phyloP scores from a whole-genome alignment of 805 yeast species.

The Candida ficus region DNA sequence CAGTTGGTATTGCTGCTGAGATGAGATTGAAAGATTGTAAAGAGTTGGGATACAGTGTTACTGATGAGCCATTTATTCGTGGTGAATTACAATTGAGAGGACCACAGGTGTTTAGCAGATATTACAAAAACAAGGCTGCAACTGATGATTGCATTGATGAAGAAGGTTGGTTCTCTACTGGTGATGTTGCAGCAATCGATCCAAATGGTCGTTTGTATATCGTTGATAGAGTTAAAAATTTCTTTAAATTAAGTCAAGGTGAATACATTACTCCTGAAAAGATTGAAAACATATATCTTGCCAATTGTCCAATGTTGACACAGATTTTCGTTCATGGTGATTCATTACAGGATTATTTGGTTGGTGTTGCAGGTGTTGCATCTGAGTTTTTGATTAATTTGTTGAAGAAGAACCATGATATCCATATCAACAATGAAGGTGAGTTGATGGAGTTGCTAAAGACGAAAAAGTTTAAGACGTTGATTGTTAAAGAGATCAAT shows the following conservation, averaged over 20 bases:
- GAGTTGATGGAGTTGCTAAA: conserved; percentile 13
- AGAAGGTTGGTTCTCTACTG: conserved; percentile 62
- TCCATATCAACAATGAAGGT: conserved; percentile 9
- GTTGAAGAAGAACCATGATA: conserved; percentile 13
- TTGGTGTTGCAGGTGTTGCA: conserved; percentile 62
- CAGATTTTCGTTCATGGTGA: conserved; percentile 66
- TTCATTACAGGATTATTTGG: conserved; percentile 48
- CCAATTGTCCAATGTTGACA: conserved; percentile 43
- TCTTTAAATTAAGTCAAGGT: conserved; percentile 62
- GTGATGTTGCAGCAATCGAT: conserved; percentile 56
- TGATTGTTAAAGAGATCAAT: conserved; percentile 18
- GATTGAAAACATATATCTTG: conserved; percentile 58
- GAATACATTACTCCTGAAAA: conserved; percentile 73
- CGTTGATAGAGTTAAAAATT: conserved; percentile 72
- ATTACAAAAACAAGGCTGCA: conserved; percentile 49
- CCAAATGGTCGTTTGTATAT: conserved; percentile 49
- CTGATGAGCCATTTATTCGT: conserved; percentile 35
- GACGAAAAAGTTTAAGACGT: conserved; percentile 17
- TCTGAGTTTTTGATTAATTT: conserved; percentile 27
- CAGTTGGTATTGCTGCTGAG: conserved; percentile 47
- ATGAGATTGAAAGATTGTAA: conserved; percentile 56
- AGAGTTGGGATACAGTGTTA: conserved; percentile 44
- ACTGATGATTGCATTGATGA: conserved; percentile 48
- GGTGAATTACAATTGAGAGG: conserved; percentile 65
- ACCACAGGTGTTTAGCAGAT: conserved; percentile 52